Evolutionary conservation across 306 rosid genomes (phyloP).

Genomic region (Cucurbita maxima): DNA sequence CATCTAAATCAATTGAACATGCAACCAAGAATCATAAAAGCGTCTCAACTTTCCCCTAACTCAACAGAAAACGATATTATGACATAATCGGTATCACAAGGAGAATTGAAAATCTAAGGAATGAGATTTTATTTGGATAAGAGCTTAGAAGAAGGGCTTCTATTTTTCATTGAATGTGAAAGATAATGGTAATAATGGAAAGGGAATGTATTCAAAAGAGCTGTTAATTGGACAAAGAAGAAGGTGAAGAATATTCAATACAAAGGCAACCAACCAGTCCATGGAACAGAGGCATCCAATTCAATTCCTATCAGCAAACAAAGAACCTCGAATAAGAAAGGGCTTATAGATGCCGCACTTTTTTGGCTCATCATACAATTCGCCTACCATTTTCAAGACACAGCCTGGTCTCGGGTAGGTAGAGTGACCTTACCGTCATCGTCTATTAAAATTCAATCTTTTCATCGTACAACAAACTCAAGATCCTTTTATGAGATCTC

Average conservation of each 20-base stretch:
- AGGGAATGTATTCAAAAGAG: slow-evolving; percentile 1
- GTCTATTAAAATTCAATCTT: no score
- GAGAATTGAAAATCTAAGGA: neutral
- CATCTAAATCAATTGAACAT: no score
- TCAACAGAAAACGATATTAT: neutral
- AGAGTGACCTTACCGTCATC: no score
- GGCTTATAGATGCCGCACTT: neutral
- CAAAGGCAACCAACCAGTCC: neutral
- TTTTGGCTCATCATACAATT: neutral
- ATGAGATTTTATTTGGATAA: neutral
- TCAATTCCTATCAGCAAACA: neutral
- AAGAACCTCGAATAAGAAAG: neutral
- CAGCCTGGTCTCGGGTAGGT: no score
- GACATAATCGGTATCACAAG: neutral
- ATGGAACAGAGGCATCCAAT: neutral
- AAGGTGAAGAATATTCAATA: neutral
- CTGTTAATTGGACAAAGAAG: neutral
- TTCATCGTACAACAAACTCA: no score
- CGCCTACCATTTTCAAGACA: neutral
- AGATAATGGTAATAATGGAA: slow-evolving; percentile 2
- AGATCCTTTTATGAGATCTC: no score
- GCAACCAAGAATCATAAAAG: no score
- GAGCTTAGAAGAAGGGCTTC: neutral
- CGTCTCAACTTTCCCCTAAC: neutral
- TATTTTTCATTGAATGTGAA: neutral